Conservation (phyloP, 176 grass and related monocot genomes). For the Bolboschoenus planiculmis region DNA sequence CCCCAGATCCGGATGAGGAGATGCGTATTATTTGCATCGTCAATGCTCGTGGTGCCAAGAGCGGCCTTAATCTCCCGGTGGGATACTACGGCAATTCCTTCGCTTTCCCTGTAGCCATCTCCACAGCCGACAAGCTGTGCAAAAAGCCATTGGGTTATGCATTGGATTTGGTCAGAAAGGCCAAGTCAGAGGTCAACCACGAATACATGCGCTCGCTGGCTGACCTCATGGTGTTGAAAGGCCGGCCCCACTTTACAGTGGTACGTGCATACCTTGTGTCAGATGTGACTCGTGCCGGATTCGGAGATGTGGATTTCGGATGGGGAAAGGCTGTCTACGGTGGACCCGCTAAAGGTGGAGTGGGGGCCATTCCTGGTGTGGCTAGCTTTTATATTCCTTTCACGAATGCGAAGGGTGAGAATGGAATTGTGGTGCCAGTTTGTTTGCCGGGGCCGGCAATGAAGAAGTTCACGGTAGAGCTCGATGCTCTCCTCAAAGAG, state of each 20-base stretch:
- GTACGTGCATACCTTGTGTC: slow-evolving; percentile 58
- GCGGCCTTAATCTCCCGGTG: slow-evolving; percentile 25
- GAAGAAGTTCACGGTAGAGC: slow-evolving; percentile 48
- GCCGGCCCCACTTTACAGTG: slow-evolving; percentile 59
- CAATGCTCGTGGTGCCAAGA: slow-evolving; percentile 45
- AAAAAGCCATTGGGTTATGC: slow-evolving; percentile 44
- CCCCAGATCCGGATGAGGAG: slow-evolving; percentile 52
- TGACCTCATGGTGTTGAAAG: slow-evolving; percentile 56
- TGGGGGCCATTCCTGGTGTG: slow-evolving; percentile 57
- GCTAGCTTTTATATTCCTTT: slow-evolving; percentile 63
- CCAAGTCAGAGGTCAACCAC: slow-evolving; percentile 48
- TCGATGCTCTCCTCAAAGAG: slow-evolving; percentile 33
- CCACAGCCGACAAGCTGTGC: slow-evolving; percentile 36
- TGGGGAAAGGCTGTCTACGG: slow-evolving; percentile 73
- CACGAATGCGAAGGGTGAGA: slow-evolving; percentile 54
- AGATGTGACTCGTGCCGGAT: slow-evolving; percentile 57
- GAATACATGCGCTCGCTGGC: slow-evolving; percentile 64
- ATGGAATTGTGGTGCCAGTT: slow-evolving; percentile 51
- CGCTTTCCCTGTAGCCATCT: slow-evolving; percentile 54
- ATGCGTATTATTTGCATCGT: slow-evolving; percentile 73
- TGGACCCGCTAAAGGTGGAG: slow-evolving; percentile 51
- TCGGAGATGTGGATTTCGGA: slow-evolving; percentile 71
- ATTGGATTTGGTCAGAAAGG: slow-evolving; percentile 47
- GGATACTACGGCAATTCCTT: slow-evolving; percentile 88
- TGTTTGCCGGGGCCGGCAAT: slow-evolving; percentile 61